Conservation (phyloP, 306 rosid species). For the Vigna angularis region DNA sequence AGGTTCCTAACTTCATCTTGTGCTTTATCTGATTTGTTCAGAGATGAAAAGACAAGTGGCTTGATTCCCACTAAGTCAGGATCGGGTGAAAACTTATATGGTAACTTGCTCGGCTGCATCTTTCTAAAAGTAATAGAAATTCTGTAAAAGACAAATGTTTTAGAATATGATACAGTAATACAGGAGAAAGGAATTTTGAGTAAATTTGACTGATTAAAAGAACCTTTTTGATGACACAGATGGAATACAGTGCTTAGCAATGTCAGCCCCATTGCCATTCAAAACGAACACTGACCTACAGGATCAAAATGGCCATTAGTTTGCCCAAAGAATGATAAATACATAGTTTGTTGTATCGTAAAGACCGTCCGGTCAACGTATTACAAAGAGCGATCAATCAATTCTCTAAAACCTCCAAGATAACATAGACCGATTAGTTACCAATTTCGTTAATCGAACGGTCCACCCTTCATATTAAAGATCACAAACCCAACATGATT, state of each 20-base stretch:
- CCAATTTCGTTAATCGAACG: no score
- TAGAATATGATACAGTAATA: neutral
- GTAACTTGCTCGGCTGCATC: slow-evolving; percentile 59
- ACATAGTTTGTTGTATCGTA: neutral
- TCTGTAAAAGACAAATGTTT: slow-evolving; percentile 45
- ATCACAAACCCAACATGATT: no score
- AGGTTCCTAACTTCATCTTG: slow-evolving; percentile 8
- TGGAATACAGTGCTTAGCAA: slow-evolving; percentile 68
- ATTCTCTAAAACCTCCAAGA: no score
- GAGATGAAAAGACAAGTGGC: slow-evolving; percentile 41
- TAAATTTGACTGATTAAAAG: neutral
- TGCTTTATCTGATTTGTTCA: neutral
- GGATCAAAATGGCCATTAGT: slow-evolving; percentile 19
- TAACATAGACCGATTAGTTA: no score
- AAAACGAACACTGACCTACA: slow-evolving; percentile 62
- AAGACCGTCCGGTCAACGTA: no score
- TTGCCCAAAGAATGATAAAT: neutral
- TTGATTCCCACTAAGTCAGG: slow-evolving; percentile 53
- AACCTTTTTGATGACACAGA: slow-evolving; percentile 61
- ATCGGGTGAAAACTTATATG: slow-evolving; percentile 49
- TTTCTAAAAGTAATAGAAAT: slow-evolving; percentile 75
- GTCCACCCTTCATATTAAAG: no score
- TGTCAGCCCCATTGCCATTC: slow-evolving; percentile 64
- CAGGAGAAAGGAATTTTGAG: neutral
- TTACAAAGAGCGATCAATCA: no score